phyloP scores from a whole-genome alignment of 129 eudicot genomes.

The Artemisia tridentata region DNA sequence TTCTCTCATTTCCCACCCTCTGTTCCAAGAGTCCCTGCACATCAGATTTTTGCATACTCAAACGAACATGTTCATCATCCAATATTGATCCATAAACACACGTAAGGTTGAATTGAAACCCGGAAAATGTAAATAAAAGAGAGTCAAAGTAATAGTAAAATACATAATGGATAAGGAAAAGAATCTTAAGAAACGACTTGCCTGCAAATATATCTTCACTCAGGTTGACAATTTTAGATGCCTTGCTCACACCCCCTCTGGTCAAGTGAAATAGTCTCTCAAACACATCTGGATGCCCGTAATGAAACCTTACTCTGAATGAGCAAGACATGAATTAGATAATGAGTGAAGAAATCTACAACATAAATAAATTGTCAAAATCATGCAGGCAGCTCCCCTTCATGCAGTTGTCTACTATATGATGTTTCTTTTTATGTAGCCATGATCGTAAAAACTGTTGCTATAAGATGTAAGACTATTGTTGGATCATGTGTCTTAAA shows the following conservation, averaged over 20 bases:
- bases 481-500: background rate
- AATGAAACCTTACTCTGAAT: constrained; percentile 93
- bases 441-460: background rate
- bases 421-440: no score
- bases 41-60: no score
- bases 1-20: no score
- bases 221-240: constrained; percentile 83
- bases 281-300: constrained; percentile 97
- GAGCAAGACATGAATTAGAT: constrained; percentile 19
- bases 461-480: background rate
- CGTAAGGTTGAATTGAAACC: constrained; percentile 96
- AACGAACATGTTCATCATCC: no score
- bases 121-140: constrained; percentile 30
- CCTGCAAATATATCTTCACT: constrained; percentile 99
- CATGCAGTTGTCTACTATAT: no score
- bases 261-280: constrained; percentile 93
- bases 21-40: no score
- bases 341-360: background rate
- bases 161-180: background rate
- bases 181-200: constrained; percentile 24
- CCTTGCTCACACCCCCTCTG: constrained; percentile 96
- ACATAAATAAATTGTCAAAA: no score
- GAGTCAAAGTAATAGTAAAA: background rate
- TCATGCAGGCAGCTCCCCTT: no score
- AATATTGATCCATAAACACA: no score